phyloP scores from a whole-genome alignment of 176 grass and related monocot species.

The Ampelocalamus luodianensis region DNA sequence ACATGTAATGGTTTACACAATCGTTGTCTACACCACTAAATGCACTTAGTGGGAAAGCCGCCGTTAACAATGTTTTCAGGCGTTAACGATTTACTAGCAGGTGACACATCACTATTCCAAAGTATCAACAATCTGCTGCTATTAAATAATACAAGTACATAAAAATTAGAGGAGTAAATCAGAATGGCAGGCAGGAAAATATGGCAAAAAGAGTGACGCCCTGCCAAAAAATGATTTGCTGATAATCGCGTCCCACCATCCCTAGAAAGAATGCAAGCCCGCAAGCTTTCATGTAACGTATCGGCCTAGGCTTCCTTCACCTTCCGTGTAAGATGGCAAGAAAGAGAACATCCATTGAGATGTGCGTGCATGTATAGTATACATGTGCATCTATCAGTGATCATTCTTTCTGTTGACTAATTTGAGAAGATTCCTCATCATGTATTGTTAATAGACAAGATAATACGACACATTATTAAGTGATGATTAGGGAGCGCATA shows the following conservation, averaged over 20 bases:
- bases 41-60: neutral
- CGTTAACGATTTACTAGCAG: constrained; percentile 9
- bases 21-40: no score
- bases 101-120: constrained; percentile 33
- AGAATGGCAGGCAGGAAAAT: constrained; percentile 42
- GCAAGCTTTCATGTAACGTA: constrained; percentile 36
- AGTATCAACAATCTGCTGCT: constrained; percentile 8
- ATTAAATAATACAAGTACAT: constrained; percentile 1
- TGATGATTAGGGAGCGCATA: constrained; percentile 57
- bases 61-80: neutral
- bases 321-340: constrained; percentile 21
- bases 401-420: constrained; percentile 50
- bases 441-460: constrained; percentile 42
- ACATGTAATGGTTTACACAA: no score
- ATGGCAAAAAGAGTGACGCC: constrained; percentile 39
- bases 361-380: neutral
- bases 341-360: neutral
- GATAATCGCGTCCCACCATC: constrained; percentile 71
- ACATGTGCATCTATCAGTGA: constrained; percentile 4
- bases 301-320: constrained; percentile 1
- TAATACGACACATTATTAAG: constrained; percentile 49
- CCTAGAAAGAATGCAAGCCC: constrained; percentile 45
- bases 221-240: constrained; percentile 66
- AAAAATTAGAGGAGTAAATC: constrained; percentile 23
- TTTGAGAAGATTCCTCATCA: constrained; percentile 50